phyloP scores from a whole-genome alignment of 179 eudicot genomes.

The Pouteria campechiana region DNA sequence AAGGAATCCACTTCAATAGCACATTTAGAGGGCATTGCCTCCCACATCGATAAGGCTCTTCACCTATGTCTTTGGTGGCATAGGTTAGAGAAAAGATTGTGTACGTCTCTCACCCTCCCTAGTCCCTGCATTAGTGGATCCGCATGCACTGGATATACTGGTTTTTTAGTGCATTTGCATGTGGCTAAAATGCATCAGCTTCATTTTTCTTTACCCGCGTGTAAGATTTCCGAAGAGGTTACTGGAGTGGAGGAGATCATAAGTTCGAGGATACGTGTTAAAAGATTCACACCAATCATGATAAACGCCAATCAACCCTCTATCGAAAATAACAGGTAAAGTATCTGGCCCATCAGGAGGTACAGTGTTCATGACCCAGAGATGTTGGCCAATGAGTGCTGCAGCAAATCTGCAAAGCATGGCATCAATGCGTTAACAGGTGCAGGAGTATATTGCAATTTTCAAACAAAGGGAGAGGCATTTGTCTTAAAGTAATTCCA shows the following conservation, averaged over 20 bases:
- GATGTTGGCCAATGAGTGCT: constrained; percentile 46
- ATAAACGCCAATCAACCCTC: constrained; percentile 85
- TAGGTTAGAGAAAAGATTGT: too few species aligned
- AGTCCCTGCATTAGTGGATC: too few species aligned
- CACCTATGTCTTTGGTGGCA: too few species aligned
- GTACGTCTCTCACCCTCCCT: too few species aligned
- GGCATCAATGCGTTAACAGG: neutral
- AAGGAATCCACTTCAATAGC: too few species aligned
- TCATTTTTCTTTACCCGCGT: constrained; percentile 68
- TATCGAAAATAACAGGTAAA: constrained; percentile 62
- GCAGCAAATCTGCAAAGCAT: constrained; percentile 65
- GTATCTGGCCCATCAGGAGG: constrained; percentile 68
- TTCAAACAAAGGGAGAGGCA: neutral
- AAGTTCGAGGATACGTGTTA: constrained; percentile 83
- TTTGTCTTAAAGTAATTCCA: too few species aligned
- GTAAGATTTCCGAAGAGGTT: constrained; percentile 68
- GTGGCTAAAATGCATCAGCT: too few species aligned
- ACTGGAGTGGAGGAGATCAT: constrained; percentile 78
- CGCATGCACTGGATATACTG: too few species aligned
- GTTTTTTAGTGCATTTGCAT: too few species aligned
- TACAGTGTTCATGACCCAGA: constrained; percentile 93
- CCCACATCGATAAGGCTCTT: too few species aligned
- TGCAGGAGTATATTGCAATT: neutral
- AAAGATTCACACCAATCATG: constrained; percentile 99
- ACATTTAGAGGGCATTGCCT: too few species aligned